Evolutionary conservation across 1,284 basidiomycete genomes (phyloP), one percentile per base, ranked within the genome.

Genomic region (Apiotrichum brassicae): DNA sequence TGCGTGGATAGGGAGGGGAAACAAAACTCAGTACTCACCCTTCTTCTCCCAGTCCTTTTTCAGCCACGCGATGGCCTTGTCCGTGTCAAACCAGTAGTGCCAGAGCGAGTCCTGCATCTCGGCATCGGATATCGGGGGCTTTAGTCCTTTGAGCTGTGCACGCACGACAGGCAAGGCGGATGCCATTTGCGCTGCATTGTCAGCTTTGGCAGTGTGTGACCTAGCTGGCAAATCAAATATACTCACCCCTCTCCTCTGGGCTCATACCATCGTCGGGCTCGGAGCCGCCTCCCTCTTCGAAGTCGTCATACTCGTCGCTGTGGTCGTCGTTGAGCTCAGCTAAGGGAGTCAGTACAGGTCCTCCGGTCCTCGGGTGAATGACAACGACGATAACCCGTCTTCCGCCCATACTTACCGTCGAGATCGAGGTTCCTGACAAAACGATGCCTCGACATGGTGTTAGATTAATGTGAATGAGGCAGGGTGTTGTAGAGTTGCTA

Each of bases 351-450:
- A 47, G 33, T 33, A 18, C 8, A 30, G 28, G 28, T 14, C 8
- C 28, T 7, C 7, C 28, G 28, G 7, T 30, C 8, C 14, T 7
- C 8, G 28, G 28, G 14, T 30, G 16, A 4, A 16, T n/a, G 18
- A 9, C 13, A 8, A 11, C 13, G 19, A 16, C 9, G 42, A 22
- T n/a, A 34, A 30, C 37, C 24, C n/a, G 32, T 23, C 18, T 12
- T 18, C 19, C 24, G 30, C 12, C 7, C 20, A 12, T 30, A 28
- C 71, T 66, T 57, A 87, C 93, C 91, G 59, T 86, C 78, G 28
- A 97, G 76, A 66, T 97, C 83, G 40, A 98, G 77, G 71, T 95
- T 93, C 57, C 89, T 81, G 57, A 97, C 81, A 70, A 85, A 82
- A 67, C 94, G 83, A 75, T 98, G 94, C 69, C 90, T 77, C 11